phyloP scores from a whole-genome alignment of 805 yeast genomes.

The Nakazawaea anatomiae region DNA sequence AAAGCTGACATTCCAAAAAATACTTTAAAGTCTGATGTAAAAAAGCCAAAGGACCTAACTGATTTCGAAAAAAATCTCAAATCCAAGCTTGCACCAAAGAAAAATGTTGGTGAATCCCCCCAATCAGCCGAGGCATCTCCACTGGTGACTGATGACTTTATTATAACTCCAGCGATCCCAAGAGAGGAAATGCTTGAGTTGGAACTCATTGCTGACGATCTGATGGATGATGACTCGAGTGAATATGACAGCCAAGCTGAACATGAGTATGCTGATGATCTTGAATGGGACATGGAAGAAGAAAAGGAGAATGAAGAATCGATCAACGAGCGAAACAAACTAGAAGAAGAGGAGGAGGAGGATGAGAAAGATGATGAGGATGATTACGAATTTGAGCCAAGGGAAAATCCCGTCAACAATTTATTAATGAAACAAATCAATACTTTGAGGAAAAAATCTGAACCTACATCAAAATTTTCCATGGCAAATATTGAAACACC shows the following conservation, averaged over 20 bases:
- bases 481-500: neutral
- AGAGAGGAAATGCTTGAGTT: constrained; percentile 42
- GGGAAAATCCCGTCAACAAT: constrained; percentile 25
- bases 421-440: constrained; percentile 36
- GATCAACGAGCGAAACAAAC: neutral
- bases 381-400: constrained; percentile 13
- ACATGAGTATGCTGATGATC: constrained; percentile 31
- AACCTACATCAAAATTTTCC: neutral
- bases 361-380: constrained; percentile 15
- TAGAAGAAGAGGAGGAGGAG: constrained; percentile 14
- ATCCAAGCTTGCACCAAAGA: constrained; percentile 4
- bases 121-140: neutral
- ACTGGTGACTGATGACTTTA: neutral
- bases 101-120: neutral
- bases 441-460: constrained; percentile 18
- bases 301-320: constrained; percentile 11
- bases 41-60: neutral
- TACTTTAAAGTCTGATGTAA: neutral
- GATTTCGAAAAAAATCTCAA: constrained; percentile 7
- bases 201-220: constrained; percentile 48
- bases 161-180: constrained; percentile 25
- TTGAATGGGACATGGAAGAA: constrained; percentile 25
- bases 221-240: constrained; percentile 25
- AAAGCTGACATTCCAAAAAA: no score
- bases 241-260: constrained; percentile 33